A percentile compares a stretch with the other conserved stretches of the same genome.
phyloP scores from a whole-genome alignment of 208 protist genomes.

The Naegleria fowleri region DNA sequence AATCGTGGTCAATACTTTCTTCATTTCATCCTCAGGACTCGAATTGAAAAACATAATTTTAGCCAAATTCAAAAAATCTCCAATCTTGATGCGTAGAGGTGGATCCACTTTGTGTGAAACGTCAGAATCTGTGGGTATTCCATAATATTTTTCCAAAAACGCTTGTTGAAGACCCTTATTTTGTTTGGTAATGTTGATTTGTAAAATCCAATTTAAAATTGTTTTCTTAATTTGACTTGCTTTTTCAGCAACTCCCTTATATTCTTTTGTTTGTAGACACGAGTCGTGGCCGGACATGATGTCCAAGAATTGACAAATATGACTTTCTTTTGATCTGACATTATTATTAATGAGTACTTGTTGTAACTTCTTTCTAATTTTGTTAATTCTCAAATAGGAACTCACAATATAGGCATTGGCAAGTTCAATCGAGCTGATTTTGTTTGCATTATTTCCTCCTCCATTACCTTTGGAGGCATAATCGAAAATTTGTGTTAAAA shows the following conservation, averaged over 20 bases:
- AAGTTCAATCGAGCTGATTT: background rate
- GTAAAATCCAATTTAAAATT: background rate
- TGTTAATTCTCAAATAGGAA: background rate
- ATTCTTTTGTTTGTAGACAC: background rate
- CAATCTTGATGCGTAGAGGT: background rate
- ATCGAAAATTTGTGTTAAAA: background rate
- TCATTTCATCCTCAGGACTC: background rate
- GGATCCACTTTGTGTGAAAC: background rate
- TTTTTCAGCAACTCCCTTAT: background rate
- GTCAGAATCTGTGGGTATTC: background rate
- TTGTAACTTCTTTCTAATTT: background rate
- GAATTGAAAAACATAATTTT: background rate
- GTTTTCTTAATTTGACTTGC: background rate
- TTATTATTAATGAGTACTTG: background rate
- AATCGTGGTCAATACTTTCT: background rate
- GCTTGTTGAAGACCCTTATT: background rate
- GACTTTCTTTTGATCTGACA: background rate
- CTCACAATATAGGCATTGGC: background rate
- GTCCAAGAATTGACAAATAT: background rate
- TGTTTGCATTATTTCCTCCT: background rate
- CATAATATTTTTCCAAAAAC: background rate
- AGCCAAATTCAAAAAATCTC: background rate
- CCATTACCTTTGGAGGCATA: background rate
- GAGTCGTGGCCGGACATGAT: background rate
- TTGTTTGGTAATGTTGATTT: background rate